Evolutionary conservation across 2,329 filamentous ascomycete genomes (phyloP).

Genomic region (Drechslerella dactyloides): DNA sequence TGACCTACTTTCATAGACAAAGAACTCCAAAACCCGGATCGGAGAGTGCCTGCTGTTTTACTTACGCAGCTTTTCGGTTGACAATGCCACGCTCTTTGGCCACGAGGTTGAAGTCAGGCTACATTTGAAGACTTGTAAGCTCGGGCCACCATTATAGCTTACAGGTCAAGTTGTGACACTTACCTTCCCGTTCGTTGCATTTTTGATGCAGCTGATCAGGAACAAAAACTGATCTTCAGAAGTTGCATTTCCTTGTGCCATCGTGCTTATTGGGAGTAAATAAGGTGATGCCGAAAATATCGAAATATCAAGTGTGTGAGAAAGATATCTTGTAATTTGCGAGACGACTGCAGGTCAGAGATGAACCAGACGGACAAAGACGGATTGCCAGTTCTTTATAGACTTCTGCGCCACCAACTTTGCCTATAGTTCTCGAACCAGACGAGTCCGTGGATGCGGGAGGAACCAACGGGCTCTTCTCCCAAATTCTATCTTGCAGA

Average conservation of each 20-base stretch:
- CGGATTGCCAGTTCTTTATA: not conserved
- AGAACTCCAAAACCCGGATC: not conserved
- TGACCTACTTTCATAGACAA: not conserved
- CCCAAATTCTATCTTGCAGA: not conserved
- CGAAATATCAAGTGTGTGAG: too few relatives aligned
- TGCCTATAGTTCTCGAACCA: not conserved
- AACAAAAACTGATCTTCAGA: conserved; percentile 38
- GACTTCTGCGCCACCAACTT: not conserved
- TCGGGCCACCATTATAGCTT: too few relatives aligned
- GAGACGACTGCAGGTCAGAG: too few relatives aligned
- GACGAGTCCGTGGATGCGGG: not conserved
- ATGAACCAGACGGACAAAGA: not conserved
- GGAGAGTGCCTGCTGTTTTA: not conserved
- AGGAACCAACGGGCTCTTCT: not conserved
- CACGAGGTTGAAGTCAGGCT: conserved; percentile 42
- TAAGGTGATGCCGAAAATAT: not conserved
- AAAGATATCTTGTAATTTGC: too few relatives aligned
- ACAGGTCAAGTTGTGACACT: not conserved
- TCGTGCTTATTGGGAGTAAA: not conserved
- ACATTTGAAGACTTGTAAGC: not conserved
- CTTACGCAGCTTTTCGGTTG: conserved; percentile 32
- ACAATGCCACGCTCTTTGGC: conserved; percentile 40
- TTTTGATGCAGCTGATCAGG: conserved; percentile 31
- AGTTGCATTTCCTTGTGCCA: conserved; percentile 13
- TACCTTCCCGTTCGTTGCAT: conserved; percentile 37